A percentile compares a stretch with the other conserved stretches of the same genome.
These are phyloP conservation scores for Erysimum pusillum DNA, from an alignment of 441 rosid genomes.

Conservation along the genomic window DNA sequence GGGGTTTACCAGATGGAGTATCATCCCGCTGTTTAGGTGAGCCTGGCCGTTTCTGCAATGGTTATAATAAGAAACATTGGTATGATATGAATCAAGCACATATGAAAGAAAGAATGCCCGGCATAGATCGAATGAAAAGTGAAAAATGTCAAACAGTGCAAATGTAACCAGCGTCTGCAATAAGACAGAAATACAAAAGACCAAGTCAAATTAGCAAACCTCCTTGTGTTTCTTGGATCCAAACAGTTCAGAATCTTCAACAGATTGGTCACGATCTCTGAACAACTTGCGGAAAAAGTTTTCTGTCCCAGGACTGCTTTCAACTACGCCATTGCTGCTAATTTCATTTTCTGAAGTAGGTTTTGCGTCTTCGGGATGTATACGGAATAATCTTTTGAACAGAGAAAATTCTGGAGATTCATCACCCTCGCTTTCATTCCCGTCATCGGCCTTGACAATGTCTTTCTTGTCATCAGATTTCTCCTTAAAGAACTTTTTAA, in stretches of 20 bases:
- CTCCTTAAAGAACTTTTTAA: constrained; percentile 81
- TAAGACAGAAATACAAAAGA: constrained; percentile 16
- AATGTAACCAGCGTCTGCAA: constrained; percentile 28
- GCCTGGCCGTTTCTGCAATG: constrained; percentile 81
- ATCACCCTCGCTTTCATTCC: constrained; percentile 81
- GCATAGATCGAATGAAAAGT: constrained; percentile 12
- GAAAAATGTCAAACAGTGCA: constrained; percentile 14
- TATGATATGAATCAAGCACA: constrained; percentile 35
- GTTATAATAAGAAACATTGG: constrained; percentile 30
- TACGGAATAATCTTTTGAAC: constrained; percentile 85
- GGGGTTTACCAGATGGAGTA: constrained; percentile 77
- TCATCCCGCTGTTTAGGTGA: constrained; percentile 86
- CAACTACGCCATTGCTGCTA: constrained; percentile 63
- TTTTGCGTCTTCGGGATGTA: constrained; percentile 91
- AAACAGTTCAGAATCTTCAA: constrained; percentile 92
- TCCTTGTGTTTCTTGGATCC: constrained; percentile 82
- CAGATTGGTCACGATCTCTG: constrained; percentile 91
- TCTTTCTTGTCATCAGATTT: constrained; percentile 88
- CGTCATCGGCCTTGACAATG: constrained; percentile 49
- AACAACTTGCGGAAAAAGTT: constrained; percentile 95
- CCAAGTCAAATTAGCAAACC: constrained; percentile 54
- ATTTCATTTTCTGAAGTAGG: constrained; percentile 61
- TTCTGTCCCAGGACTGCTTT: constrained; percentile 96
- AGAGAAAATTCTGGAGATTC: constrained; percentile 87
- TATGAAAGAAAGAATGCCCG: constrained; percentile 6